Evolutionary conservation across 768 basidiomycete species (phyloP), one percentile per base, ranked within the genome.

Genomic region (Astraeus odoratus): DNA sequence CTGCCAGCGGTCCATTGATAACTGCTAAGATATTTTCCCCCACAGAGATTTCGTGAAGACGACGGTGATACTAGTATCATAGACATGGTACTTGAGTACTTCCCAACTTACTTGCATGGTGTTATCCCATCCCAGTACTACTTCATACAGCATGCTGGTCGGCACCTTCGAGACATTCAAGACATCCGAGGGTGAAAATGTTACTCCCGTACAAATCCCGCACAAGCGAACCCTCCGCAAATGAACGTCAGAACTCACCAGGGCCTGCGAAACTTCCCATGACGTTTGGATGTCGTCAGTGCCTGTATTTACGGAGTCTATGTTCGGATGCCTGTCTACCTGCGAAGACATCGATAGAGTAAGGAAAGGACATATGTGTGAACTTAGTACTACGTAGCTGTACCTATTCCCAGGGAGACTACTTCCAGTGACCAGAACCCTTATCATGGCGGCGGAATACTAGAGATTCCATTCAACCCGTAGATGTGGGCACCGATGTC

Each of bases 81-180:
- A n/a, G n/a, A n/a, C n/a, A n/a, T n/a, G n/a, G n/a, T n/a, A n/a
- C n/a, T n/a, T n/a, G n/a, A n/a, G n/a, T n/a, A n/a, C n/a, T n/a
- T n/a, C n/a, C n/a, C n/a, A n/a, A n/a, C n/a, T n/a, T n/a, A n/a
- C n/a, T n/a, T n/a, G n/a, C n/a, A n/a, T n/a, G n/a, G n/a, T n/a
- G n/a, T n/a, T n/a, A n/a, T n/a, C n/a, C n/a, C 46, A 54, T 55
- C 3, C 2, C 41, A 3, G 6, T 20, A 5, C 19, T 10, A 12
- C 1, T 1, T 4, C 19, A 7, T 33, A 18, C 10, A n/a, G 27
- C 5, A 10, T 15, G 7, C 22, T 10, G 12, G 16, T 13, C 30
- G n/a, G 30, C n/a, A 10, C 30, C 30, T 31, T 10, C 4, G 4
- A 4, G 30, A 13, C 30, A 31, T 31, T 31, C 10, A 13, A n/a